A percentile compares a stretch with the other conserved stretches of the same genome.
phyloP scores from a whole-genome alignment of 805 yeast species.

The Kregervanrija delftensis region DNA sequence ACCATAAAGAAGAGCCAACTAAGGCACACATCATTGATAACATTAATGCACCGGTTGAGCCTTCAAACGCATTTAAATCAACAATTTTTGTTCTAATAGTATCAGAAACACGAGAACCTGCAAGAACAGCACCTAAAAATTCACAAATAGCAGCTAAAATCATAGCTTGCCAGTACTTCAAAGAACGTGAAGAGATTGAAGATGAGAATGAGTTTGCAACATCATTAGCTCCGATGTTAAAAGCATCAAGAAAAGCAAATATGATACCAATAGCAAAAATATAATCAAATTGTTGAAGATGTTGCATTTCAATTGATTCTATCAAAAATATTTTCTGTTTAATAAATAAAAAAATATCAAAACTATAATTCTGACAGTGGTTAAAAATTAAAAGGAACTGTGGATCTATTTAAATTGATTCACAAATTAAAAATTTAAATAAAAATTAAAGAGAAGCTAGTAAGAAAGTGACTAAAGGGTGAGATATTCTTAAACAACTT shows the following conservation, averaged over 20 bases:
- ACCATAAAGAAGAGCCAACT: constrained; percentile 68
- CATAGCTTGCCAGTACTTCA: constrained; percentile 74
- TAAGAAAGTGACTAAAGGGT: no score
- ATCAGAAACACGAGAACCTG: constrained; percentile 68
- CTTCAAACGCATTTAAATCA: constrained; percentile 39
- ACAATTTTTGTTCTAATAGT: constrained; percentile 64
- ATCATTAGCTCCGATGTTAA: constrained; percentile 78
- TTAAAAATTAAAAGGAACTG: background rate
- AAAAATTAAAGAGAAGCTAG: no score
- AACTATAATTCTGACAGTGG: background rate
- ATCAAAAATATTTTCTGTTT: constrained; percentile 33
- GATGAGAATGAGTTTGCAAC: constrained; percentile 79
- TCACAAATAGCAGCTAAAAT: constrained; percentile 63
- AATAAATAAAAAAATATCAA: background rate
- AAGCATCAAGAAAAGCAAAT: constrained; percentile 72
- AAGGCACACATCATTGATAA: constrained; percentile 70
- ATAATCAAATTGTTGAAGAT: constrained; percentile 54
- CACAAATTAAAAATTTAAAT: no score
- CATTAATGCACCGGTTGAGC: constrained; percentile 66
- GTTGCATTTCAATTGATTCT: background rate
- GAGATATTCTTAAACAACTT: no score
- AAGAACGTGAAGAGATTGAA: constrained; percentile 60
- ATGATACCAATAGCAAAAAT: constrained; percentile 62
- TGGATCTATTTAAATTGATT: no score
- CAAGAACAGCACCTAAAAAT: constrained; percentile 67